Base-by-base conservation (phyloP, 2,329 filamentous ascomycete species). In the Helminthosporium solani region DNA sequence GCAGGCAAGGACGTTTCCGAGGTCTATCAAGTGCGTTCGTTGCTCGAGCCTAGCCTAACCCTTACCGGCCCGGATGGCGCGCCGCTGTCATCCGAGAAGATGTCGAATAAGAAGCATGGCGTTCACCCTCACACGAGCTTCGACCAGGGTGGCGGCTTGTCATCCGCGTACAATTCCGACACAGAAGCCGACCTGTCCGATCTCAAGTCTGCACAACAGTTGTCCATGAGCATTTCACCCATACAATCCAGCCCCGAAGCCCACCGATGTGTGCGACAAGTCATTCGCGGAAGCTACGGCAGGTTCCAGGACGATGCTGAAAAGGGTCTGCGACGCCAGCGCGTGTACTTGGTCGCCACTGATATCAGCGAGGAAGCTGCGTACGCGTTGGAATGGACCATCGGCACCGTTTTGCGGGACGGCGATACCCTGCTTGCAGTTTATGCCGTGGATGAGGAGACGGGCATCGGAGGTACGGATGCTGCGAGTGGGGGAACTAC, bases 371-470 rank as follows among this genome's bases (percentile, higher is more conserved):
- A 94, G 30, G 94, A 99, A 73, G 91, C 92, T 3, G 88, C 89
- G 6, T 95, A 97, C 68, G 94, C 94, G 1, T 78, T 99, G 25
- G 94, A 99, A 69, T 99, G 94, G 94, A 94, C 92, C 0, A 91
- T 99, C 45, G 94, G 94, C 7, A 97, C 92, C 0, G 90, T 97
- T 5, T 77, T 99, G 23, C 83, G 94, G 39, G 91, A 97, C 58
- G 94, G 94, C 7, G 94, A 99, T 66, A 97, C 92, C 0, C 78
- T 99, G 28, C 84, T 96, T 51, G 90, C 90, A 2, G 89, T 97
- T 36, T 96, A 95, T 72, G 95, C 91, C 46, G 86, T 95, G 19
- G 90, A 96, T 56, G 92, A 97, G 67, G 92, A 97, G 55, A 70
- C 67, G 9, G 74, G 73, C 11, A 71, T 74, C 2, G 78, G 79